These are phyloP conservation scores for Prunus yedoensis DNA, from an alignment of 331 rosid genomes.

Conservation along the genomic window DNA sequence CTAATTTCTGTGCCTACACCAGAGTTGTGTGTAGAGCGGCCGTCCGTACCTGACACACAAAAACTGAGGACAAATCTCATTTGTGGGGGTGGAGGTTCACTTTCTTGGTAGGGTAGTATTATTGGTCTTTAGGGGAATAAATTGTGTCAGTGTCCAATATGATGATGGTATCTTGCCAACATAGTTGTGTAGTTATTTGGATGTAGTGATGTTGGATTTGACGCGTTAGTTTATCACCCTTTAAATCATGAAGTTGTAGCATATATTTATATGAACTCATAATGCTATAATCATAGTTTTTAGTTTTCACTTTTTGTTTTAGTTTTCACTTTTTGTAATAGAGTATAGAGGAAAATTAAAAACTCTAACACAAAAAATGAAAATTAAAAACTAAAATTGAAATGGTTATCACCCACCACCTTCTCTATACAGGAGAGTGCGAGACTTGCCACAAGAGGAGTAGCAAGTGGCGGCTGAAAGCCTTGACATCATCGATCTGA, in stretches of 20 bases:
- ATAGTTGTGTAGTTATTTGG: constrained; percentile 26
- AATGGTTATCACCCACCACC: too few species aligned
- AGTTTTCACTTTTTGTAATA: neutral
- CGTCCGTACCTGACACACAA: neutral
- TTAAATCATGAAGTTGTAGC: neutral
- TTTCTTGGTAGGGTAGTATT: constrained; percentile 33
- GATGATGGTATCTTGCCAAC: constrained; percentile 39
- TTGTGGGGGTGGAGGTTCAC: constrained; percentile 22
- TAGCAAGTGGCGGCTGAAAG: too few species aligned
- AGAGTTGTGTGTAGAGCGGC: constrained; percentile 18
- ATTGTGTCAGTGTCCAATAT: constrained; percentile 14
- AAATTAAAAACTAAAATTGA: too few species aligned
- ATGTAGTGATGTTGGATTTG: constrained; percentile 13
- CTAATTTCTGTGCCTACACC: constrained; percentile 25
- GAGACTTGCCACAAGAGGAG: too few species aligned
- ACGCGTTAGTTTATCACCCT: neutral
- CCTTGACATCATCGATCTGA: too few species aligned
- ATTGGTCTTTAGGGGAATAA: constrained; percentile 38
- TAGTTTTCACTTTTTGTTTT: neutral
- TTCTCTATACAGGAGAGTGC: too few species aligned
- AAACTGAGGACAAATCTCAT: constrained; percentile 13
- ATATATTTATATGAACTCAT: neutral
- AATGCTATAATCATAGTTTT: too few species aligned
- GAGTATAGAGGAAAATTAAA: too few species aligned
- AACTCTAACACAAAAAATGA: too few species aligned